Percentiles rank a stretch among this genome's conserved stretches.
Conservation (phyloP, 202 grass and related monocot genomes). For the Digitaria exilis region DNA sequence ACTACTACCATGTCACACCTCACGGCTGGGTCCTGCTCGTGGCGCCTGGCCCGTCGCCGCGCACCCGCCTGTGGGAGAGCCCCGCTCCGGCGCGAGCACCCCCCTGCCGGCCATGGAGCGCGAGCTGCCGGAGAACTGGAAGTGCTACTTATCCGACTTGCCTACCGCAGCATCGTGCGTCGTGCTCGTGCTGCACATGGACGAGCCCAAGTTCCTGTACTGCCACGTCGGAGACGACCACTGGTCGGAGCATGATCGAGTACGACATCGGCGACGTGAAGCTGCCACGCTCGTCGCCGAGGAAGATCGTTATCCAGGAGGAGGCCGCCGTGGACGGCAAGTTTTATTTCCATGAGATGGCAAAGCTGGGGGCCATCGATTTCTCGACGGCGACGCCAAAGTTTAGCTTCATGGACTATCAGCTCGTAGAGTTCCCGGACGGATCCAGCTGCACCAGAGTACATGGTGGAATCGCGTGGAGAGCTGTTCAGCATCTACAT, state of each 20-base stretch:
- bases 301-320: neutral
- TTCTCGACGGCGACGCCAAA: neutral
- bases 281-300: neutral
- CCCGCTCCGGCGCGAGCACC: neutral
- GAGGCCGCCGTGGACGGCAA: neutral
- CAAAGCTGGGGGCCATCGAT: neutral
- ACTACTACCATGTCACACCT: neutral
- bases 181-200: neutral
- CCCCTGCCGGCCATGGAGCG: neutral
- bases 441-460: neutral
- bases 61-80: neutral
- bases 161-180: neutral
- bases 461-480: neutral
- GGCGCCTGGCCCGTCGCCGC: neutral
- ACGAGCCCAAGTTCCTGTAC: neutral
- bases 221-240: neutral
- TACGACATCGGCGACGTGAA: neutral
- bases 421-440: fast-evolving
- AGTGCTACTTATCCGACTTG: neutral
- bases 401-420: neutral
- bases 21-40: neutral
- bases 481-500: neutral
- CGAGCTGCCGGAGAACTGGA: neutral
- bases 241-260: neutral
- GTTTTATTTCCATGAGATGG: neutral